Evolutionary conservation across 2,329 filamentous ascomycete genomes (phyloP).

Genomic region (Diaporthe sp.): DNA sequence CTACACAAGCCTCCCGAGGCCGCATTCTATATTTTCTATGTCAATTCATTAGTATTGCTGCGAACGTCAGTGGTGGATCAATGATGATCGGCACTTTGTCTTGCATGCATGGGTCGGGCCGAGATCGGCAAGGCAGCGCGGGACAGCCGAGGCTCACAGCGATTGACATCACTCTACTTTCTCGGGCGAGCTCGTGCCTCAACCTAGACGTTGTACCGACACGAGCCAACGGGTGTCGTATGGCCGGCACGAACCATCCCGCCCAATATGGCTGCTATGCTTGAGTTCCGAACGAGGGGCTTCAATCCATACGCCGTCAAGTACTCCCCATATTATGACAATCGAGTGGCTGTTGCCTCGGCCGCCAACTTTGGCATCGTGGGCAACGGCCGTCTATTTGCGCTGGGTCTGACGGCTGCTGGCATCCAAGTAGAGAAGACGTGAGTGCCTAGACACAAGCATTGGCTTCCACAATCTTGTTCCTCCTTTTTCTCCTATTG

Average conservation of each 20-base stretch:
- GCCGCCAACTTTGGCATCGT: slow-evolving; percentile 98
- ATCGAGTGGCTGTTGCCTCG: slow-evolving; percentile 87
- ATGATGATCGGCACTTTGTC: not conserved
- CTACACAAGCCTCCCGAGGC: too few species aligned
- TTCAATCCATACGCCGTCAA: slow-evolving; percentile 98
- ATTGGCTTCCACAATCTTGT: too few species aligned
- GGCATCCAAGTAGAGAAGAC: slow-evolving; percentile 89
- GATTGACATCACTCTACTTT: slow-evolving; percentile 32
- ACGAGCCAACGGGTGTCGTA: slow-evolving; percentile 4
- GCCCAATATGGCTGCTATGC: slow-evolving; percentile 70
- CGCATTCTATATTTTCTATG: not conserved
- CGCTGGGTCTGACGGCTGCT: slow-evolving; percentile 83
- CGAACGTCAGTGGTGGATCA: not conserved
- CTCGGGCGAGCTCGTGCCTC: not conserved
- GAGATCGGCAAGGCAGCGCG: slow-evolving; percentile 31
- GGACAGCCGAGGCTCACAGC: slow-evolving; percentile 34
- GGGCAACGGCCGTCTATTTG: slow-evolving; percentile 91
- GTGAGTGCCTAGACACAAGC: slow-evolving; percentile 54
- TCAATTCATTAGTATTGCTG: not conserved
- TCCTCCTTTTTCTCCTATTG: not conserved
- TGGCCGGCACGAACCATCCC: slow-evolving; percentile 6
- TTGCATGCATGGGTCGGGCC: not conserved
- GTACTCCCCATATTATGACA: slow-evolving; percentile 99
- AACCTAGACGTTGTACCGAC: not conserved
- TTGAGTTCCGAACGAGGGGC: slow-evolving; percentile 93